Conservation (phyloP, 2,329 filamentous ascomycete species). For the Scortechinia acanthostroma region DNA sequence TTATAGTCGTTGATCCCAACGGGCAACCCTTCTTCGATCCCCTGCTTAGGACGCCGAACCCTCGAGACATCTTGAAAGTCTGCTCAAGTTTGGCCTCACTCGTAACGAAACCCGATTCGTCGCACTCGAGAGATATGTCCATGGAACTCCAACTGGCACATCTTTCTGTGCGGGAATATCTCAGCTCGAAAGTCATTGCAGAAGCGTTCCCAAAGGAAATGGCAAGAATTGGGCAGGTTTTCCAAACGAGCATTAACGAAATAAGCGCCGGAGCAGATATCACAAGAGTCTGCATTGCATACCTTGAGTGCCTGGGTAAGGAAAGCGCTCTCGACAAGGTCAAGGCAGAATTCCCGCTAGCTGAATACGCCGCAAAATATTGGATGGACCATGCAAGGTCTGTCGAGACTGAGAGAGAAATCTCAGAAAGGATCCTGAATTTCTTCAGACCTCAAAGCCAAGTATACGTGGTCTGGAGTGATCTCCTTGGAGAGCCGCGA, state of each 20-base stretch:
- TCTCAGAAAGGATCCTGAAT: background rate
- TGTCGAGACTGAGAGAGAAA: background rate
- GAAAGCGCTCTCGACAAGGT: background rate
- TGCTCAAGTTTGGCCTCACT: slow-evolving; percentile 6
- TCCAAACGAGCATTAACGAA: background rate
- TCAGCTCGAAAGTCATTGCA: slow-evolving; percentile 4
- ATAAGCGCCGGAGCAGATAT: background rate
- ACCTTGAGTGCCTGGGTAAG: background rate
- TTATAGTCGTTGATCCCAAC: slow-evolving; percentile 7
- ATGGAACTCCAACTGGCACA: slow-evolving; percentile 13
- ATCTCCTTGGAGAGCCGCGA: background rate
- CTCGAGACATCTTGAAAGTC: slow-evolving; percentile 6
- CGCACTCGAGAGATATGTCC: background rate
- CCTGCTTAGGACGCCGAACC: slow-evolving; percentile 8
- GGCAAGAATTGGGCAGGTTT: background rate
- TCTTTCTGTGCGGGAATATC: slow-evolving; percentile 14
- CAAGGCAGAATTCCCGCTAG: slow-evolving; percentile 1
- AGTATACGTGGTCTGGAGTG: background rate
- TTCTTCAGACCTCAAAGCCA: background rate
- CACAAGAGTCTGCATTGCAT: background rate
- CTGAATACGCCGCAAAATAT: background rate
- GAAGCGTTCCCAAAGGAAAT: background rate
- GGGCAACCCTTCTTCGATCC: background rate
- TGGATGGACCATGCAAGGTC: slow-evolving; percentile 1
- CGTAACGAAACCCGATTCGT: background rate